phyloP scores from a whole-genome alignment of 495 filamentous ascomycete genomes.

The Articulospora tetracladia region DNA sequence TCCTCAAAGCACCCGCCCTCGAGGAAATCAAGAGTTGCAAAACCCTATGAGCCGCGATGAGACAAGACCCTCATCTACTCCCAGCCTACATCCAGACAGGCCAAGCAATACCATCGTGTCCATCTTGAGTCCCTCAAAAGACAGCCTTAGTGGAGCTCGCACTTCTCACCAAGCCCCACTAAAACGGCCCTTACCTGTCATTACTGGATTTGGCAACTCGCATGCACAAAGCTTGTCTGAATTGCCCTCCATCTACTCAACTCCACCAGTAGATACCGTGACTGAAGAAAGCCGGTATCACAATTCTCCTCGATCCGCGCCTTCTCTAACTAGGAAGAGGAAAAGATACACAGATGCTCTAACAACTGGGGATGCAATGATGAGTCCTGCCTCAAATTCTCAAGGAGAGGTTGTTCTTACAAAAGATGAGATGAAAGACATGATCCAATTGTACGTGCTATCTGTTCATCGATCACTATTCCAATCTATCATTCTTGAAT shows the following conservation, averaged over 20 bases:
- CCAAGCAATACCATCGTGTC: background rate
- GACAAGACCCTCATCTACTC: background rate
- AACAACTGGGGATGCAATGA: background rate
- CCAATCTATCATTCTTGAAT: background rate
- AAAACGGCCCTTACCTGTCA: background rate
- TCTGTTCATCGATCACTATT: background rate
- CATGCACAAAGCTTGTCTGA: background rate
- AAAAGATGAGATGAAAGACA: conserved; percentile 2
- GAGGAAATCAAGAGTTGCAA: background rate
- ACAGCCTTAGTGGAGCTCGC: background rate
- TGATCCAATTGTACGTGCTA: conserved; percentile 6
- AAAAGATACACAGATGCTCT: background rate
- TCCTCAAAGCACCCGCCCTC: background rate
- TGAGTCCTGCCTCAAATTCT: background rate
- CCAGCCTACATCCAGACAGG: background rate
- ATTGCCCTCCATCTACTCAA: conserved; percentile 9
- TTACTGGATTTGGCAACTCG: background rate
- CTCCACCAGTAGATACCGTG: background rate
- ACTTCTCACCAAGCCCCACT: background rate
- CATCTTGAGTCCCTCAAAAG: background rate
- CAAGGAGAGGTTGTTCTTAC: background rate
- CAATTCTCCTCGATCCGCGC: background rate
- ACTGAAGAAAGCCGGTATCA: background rate
- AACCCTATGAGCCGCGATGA: background rate
- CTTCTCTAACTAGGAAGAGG: background rate